phyloP scores from a whole-genome alignment of 441 rosid genomes.

The Omphalea diandra region DNA sequence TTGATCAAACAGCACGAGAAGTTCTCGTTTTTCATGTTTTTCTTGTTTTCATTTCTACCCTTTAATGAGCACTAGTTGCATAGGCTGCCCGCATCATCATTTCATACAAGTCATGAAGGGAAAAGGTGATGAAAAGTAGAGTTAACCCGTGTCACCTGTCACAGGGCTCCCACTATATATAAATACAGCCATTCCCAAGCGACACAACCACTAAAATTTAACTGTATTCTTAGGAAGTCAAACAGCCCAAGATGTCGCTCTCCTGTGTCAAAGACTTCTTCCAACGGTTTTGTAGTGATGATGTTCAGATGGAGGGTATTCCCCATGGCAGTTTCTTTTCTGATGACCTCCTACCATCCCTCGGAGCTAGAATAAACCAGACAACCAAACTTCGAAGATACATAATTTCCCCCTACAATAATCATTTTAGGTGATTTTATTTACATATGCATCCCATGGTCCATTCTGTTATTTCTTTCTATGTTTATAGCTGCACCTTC shows the following conservation, averaged over 20 bases:
- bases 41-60: constrained; percentile 29
- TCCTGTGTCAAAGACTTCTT: constrained; percentile 63
- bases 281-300: constrained; percentile 73
- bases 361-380: constrained; percentile 89
- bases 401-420: constrained; percentile 78
- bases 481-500: constrained; percentile 26
- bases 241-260: constrained; percentile 47
- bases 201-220: constrained; percentile 26
- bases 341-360: constrained; percentile 84
- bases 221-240: constrained; percentile 16
- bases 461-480: constrained; percentile 18
- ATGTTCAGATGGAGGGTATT: constrained; percentile 42
- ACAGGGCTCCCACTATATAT: constrained; percentile 36
- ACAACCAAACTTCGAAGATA: constrained; percentile 67
- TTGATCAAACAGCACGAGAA: constrained; percentile 33
- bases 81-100: constrained; percentile 35
- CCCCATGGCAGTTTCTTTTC: constrained; percentile 71
- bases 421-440: constrained; percentile 72
- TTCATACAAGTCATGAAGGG: constrained; percentile 36
- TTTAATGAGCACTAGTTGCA: constrained; percentile 43
- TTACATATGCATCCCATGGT: constrained; percentile 19
- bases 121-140: constrained; percentile 36
- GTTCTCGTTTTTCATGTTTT: constrained; percentile 24
- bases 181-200: constrained; percentile 39
- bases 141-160: constrained; percentile 50